Evolutionary conservation across 345 rosid species (phyloP), one percentile per base, ranked within the genome.

Genomic region (Populus alba): DNA sequence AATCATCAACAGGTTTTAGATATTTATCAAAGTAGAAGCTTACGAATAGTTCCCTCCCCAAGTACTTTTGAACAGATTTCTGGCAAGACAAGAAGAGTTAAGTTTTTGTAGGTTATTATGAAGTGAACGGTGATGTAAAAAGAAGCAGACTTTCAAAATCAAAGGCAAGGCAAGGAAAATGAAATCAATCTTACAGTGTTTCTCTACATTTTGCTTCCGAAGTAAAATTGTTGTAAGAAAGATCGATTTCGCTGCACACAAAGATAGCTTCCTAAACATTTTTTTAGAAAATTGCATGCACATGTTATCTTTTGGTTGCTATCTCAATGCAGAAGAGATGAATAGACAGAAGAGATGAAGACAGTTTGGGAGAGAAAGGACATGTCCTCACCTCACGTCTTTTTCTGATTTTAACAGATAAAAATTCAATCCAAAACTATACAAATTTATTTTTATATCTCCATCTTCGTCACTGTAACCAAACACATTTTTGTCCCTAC

Each of bases 201-300:
- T 70, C 79, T 22, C 29, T 43, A 37, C 79, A 76, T 12, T n/a
- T 31, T 45, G 79, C 0, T 38, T 38, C 22, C 38, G 0, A 55
- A 12, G 79, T 76, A 25, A 76, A 76, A 76, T 68, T 76, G 45
- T 76, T 76, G 67, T 33, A 68, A 35, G 79, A 76, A 57, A 76
- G 73, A 55, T 76, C 79, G 6, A 76, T 47, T 35, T 29, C 39
- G 17, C 79, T 76, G 79, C 79, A 68, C 63, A 23, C 61, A 29
- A 23, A 73, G 51, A 73, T 38, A 7, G 13, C 62, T 22, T 57
- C 62, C n/a, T 57, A 23, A 57, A 57, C 62, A 57, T n/a, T n/a
- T n/a, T 57, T 22, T n/a, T 57, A n/a, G 13, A 57, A 57, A 22
- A 23, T 22, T 22, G 3, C 49, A 13, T 39, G 43, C 43, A 39